A percentile compares a stretch with the other conserved stretches of the same genome.
These are phyloP conservation scores for Aspergillus pseudoglaucus DNA, from an alignment of 2,329 filamentous ascomycete genomes.

Conservation along the genomic window DNA sequence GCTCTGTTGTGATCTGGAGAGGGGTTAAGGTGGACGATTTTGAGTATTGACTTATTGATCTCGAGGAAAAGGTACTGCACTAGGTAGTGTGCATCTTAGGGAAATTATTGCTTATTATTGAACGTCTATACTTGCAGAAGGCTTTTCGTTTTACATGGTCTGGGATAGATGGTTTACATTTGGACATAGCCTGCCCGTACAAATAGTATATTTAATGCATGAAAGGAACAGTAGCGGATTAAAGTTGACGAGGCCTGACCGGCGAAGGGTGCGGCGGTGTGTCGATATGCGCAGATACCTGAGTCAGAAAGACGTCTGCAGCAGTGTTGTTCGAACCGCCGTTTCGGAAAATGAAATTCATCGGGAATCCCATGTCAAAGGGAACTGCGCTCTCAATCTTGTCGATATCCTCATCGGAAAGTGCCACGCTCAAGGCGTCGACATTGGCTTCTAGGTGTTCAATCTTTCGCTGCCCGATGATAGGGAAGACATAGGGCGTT, in stretches of 20 bases:
- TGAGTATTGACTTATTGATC: no score
- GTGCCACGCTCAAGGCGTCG: conserved; percentile 43
- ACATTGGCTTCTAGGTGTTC: conserved; percentile 50
- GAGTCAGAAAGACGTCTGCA: background rate
- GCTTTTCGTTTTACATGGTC: no score
- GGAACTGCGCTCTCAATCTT: conserved; percentile 46
- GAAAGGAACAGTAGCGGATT: no score
- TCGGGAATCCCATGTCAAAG: conserved; percentile 54
- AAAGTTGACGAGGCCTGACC: background rate
- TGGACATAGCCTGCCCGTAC: no score
- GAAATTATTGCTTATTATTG: no score
- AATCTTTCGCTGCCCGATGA: conserved; percentile 46
- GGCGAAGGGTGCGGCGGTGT: background rate
- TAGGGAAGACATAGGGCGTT: conserved; percentile 48
- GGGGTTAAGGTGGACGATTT: background rate
- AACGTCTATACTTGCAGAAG: no score
- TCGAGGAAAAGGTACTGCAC: no score
- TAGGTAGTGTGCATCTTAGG: no score
- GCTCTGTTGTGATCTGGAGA: background rate
- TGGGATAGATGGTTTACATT: no score
- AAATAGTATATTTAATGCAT: no score
- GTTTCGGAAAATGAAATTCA: conserved; percentile 15
- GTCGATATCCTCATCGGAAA: conserved; percentile 48
- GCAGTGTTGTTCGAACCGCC: background rate
- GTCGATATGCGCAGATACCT: background rate